Evolutionary conservation across 2,329 filamentous ascomycete genomes (phyloP).

Genomic region (Fusarium sp.): DNA sequence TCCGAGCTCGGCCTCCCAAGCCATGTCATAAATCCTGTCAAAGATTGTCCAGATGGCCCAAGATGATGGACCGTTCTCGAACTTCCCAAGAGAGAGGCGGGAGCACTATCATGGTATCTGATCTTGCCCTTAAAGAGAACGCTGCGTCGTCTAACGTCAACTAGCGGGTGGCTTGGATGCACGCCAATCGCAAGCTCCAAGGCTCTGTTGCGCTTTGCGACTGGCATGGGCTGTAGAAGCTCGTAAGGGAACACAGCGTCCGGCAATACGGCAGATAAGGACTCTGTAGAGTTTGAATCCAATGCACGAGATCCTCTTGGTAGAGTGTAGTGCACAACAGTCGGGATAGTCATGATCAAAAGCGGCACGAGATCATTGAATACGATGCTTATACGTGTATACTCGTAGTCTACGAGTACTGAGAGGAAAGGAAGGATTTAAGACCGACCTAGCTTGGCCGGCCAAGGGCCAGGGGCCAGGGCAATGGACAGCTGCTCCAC

Average conservation of each 20-base stretch:
- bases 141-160: constrained; percentile 23
- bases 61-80: constrained; percentile 32
- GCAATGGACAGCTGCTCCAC: constrained; percentile 11
- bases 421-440: constrained; percentile 14
- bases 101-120: constrained; percentile 10
- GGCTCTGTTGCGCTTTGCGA: constrained; percentile 26
- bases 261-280: constrained; percentile 34
- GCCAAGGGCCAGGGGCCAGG: background rate
- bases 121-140: constrained; percentile 28
- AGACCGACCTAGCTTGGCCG: constrained; percentile 15
- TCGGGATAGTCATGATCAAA: constrained; percentile 27
- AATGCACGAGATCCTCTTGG: constrained; percentile 9
- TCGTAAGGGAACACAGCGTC: constrained; percentile 14
- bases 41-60: constrained; percentile 24
- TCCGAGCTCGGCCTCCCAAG: background rate
- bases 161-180: constrained; percentile 34
- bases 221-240: constrained; percentile 11
- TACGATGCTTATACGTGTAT: constrained; percentile 39
- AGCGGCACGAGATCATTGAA: constrained; percentile 46
- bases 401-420: background rate
- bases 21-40: constrained; percentile 19
- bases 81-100: background rate
- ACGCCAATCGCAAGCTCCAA: constrained; percentile 31
- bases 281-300: constrained; percentile 9
- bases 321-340: constrained; percentile 4